phyloP scores from a whole-genome alignment of 441 rosid genomes.

The Mallotus repandus region DNA sequence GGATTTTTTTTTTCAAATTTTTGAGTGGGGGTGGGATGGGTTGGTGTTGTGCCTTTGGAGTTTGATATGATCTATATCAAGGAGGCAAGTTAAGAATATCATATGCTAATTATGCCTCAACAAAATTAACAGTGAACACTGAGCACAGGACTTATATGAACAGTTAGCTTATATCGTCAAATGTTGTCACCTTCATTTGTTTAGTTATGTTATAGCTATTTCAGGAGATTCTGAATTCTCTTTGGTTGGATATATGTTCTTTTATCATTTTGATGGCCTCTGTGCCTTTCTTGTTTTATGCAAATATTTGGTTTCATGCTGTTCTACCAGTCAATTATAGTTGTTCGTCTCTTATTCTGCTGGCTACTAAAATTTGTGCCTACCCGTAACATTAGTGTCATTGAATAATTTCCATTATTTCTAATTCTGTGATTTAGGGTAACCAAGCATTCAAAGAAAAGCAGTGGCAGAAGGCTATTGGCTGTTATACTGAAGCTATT shows the following conservation, averaged over 20 bases:
- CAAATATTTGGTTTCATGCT: neutral
- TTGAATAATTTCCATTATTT: neutral
- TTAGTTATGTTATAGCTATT: neutral
- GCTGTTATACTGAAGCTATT: constrained; percentile 74
- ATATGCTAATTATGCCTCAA: too few relatives aligned
- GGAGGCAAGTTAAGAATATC: too few relatives aligned
- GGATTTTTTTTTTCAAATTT: too few relatives aligned
- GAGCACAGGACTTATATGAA: neutral
- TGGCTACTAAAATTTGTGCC: neutral
- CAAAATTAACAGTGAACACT: neutral
- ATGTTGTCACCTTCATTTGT: neutral
- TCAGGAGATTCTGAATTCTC: neutral
- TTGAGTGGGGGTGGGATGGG: too few relatives aligned
- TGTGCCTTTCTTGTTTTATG: neutral
- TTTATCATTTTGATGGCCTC: neutral
- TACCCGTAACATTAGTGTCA: neutral
- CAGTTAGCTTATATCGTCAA: neutral
- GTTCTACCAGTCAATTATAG: neutral
- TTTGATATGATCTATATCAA: too few relatives aligned
- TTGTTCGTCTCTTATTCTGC: neutral
- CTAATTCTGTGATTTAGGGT: constrained; percentile 47
- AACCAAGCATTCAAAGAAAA: constrained; percentile 91
- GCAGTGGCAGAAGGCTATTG: constrained; percentile 82
- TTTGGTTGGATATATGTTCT: neutral
- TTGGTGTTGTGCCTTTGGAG: too few relatives aligned